Evolutionary conservation across 2,329 filamentous ascomycete genomes (phyloP), one percentile per base, ranked within the genome.

Genomic region (Sporothrix pallida): DNA sequence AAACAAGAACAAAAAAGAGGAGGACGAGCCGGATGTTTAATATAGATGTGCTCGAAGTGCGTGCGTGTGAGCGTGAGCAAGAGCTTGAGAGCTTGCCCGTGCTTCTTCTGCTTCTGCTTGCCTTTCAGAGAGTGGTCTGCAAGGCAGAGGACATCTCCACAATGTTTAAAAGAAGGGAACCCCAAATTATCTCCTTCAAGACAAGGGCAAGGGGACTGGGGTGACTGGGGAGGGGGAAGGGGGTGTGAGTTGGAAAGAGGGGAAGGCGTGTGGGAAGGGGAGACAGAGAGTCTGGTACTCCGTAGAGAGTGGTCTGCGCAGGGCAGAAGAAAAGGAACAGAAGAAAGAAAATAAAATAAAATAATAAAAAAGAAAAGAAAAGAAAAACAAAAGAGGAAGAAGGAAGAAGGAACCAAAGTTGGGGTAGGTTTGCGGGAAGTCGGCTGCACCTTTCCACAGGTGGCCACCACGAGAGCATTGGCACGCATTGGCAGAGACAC

Each of bases 11-110:
- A 56, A 70, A 37, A 71, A 23, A 31, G 44, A 65, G 10, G 10
- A 65, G 70, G 70, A 72, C 70, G 70, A 63, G 58, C 46, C 44
- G 31, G n/a, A 46, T 67, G 60, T 67, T 67, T 72, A 72, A 72
- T 72, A 72, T 67, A 72, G 58, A 65, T 72, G 58, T 26, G 23
- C 12, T 52, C 56, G 58, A 65, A 48, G 68, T 37, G 31, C 31
- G 31, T 2, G 31, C 5, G 31, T 48, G 68, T 31, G 42, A 56
- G 20, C 20, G 9, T 23, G 52, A 56, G 50, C 20, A 52, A 52
- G 52, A 5, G 13, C 3, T 42, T 48, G 10, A 44, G 12, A 23
- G 31, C 60, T 65, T 20, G 62, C n/a, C 23, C n/a, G 26, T 31
- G 7, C 50, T 26, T 23, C 54, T n/a, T 60, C 56, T 60, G 58